Evolutionary conservation across 495 filamentous ascomycete genomes (phyloP), one percentile per base, ranked within the genome.

Genomic region (Penicillium flavigenum): DNA sequence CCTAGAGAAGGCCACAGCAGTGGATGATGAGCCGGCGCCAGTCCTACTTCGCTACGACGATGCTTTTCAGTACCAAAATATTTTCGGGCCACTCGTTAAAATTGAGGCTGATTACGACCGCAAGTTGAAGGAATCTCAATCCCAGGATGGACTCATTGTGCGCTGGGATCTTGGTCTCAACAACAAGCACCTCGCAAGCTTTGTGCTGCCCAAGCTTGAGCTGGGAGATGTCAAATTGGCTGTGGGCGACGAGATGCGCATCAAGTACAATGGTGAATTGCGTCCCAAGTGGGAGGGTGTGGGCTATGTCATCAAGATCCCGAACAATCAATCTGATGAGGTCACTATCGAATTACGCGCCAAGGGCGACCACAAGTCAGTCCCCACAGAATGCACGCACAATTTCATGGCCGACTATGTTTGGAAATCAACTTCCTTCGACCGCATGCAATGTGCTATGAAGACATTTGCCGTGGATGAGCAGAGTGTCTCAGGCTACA

Each of bases 61-160:
- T 73, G 92, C 94, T 1, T 99, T 90, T 71, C 94, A 99, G 60
- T 99, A 99, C 64, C 94, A 99, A 72, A 99, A 99, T 63, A 93
- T 98, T 22, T 99, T 99, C 66, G 94, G 94, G 0, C 94, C 94
- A 1, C 81, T 99, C 5, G 94, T 99, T 57, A 99, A 99, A 74
- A 98, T 99, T 69, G 94, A 99, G 70, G 96, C 94, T n/a, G 94
- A 99, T 72, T 99, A 99, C 66, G 94, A 99, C 71, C 90, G 93
- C 62, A 98, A 99, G 74, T 79, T 99, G 50, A 99, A 99, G 76
- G 94, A 99, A 72, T 90, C 95, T 4, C 94, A 99, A 70, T 95
- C 90, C 4, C 95, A 98, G 72, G 94, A 99, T 75, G 87, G 88
- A 22, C 76, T 99, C 32, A 82, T 96, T 65, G 92, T 98, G 58